phyloP scores from a whole-genome alignment of 202 grass and related monocot genomes.

The Panicum virgatum region DNA sequence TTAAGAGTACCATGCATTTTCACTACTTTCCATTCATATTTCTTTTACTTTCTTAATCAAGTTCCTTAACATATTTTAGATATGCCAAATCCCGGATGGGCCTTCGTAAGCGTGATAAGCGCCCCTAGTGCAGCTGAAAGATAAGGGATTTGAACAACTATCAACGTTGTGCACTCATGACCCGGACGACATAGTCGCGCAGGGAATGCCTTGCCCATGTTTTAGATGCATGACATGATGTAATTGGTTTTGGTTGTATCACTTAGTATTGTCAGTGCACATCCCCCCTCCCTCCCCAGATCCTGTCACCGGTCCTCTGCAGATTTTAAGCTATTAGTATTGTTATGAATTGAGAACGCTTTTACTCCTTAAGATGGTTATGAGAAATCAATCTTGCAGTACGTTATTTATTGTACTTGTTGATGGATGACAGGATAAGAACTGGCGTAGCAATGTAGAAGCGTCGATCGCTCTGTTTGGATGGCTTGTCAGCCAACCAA shows the following conservation, averaged over 20 bases:
- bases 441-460: background rate
- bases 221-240: slow-evolving; percentile 10
- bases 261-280: background rate
- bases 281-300: background rate
- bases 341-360: background rate
- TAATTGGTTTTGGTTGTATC: slow-evolving; percentile 10
- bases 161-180: background rate
- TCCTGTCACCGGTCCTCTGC: background rate
- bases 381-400: background rate
- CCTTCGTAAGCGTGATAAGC: slow-evolving; percentile 58
- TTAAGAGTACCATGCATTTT: background rate
- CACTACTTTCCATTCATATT: background rate
- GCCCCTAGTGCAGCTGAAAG: slow-evolving; percentile 39
- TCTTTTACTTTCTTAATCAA: background rate
- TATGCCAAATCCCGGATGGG: slow-evolving; percentile 99
- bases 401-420: background rate
- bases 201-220: slow-evolving; percentile 10
- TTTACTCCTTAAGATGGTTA: background rate
- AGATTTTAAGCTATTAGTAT: background rate
- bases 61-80: slow-evolving; percentile 60
- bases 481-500: too few relatives aligned
- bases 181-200: slow-evolving; percentile 8
- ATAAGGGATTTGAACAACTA: background rate
- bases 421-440: background rate
- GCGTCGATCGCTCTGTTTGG: too few relatives aligned